These are phyloP conservation scores for Plasmodium cynomolgi DNA, from an alignment of 169 alveolate species.

Conservation along the genomic window DNA sequence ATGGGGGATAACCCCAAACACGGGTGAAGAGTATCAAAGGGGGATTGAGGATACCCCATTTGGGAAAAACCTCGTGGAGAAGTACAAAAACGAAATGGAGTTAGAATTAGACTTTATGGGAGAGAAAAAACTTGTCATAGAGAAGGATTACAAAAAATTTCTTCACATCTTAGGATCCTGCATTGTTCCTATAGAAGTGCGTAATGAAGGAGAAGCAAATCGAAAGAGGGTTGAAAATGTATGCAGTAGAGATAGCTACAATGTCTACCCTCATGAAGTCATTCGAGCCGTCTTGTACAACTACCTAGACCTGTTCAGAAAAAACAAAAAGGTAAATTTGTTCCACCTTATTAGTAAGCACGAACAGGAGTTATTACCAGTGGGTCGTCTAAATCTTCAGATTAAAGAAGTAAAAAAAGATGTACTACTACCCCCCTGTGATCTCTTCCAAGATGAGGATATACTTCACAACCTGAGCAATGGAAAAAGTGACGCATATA, in stretches of 20 bases:
- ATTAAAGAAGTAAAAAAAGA: background rate
- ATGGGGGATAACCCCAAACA: background rate
- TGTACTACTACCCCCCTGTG: background rate
- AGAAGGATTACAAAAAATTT: slow-evolving; percentile 14
- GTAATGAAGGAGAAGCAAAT: background rate
- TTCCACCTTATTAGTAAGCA: slow-evolving; percentile 31
- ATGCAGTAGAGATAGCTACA: slow-evolving; percentile 7
- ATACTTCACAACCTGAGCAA: background rate
- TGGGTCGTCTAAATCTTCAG: slow-evolving; percentile 46
- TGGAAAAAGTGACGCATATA: background rate
- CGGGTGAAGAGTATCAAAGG: background rate
- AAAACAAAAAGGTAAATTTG: slow-evolving; percentile 31
- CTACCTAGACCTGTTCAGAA: slow-evolving; percentile 37
- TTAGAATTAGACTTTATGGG: background rate
- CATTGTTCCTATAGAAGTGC: slow-evolving; percentile 40
- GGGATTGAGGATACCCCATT: background rate
- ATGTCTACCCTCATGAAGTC: slow-evolving; percentile 44
- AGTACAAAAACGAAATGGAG: background rate
- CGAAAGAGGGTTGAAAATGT: background rate
- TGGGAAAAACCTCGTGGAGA: background rate
- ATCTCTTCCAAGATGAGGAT: background rate
- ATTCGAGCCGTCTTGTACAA: slow-evolving; percentile 16
- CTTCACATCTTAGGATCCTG: slow-evolving; percentile 44
- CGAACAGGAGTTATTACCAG: slow-evolving; percentile 20
- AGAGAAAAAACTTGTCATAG: slow-evolving; percentile 1